Conservation (phyloP, 1,284 basidiomycete genomes). For the Ustilago lituana region DNA sequence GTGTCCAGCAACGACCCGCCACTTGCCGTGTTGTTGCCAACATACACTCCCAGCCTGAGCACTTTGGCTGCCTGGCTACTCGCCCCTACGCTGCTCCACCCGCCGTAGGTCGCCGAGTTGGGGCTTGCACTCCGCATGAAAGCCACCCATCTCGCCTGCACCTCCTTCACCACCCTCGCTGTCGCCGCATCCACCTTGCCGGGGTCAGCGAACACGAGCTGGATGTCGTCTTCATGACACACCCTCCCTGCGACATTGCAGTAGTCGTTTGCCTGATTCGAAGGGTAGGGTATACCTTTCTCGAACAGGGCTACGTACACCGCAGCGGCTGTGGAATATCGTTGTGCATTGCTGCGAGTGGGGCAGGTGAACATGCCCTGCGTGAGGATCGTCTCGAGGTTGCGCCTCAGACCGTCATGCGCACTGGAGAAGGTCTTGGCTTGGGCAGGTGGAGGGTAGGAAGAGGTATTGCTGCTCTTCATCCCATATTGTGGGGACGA, state of each 20-base stretch:
- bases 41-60: slow-evolving; percentile 31
- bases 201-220: slow-evolving; percentile 40
- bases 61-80: slow-evolving; percentile 13
- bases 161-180: slow-evolving; percentile 15
- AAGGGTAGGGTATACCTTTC: slow-evolving; percentile 41
- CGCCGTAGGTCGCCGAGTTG: slow-evolving; percentile 20
- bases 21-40: not conserved
- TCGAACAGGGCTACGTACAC: slow-evolving; percentile 42
- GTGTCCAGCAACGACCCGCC: slow-evolving; percentile 17
- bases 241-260: slow-evolving; percentile 26
- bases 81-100: slow-evolving; percentile 24
- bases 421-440: slow-evolving; percentile 1
- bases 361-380: slow-evolving; percentile 56
- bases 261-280: slow-evolving; percentile 46
- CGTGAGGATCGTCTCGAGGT: slow-evolving; percentile 38
- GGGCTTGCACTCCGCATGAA: slow-evolving; percentile 47
- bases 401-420: slow-evolving; percentile 32
- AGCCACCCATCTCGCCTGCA: slow-evolving; percentile 44
- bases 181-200: slow-evolving; percentile 8
- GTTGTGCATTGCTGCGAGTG: slow-evolving; percentile 42
- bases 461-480: slow-evolving; percentile 7
- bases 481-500: slow-evolving; percentile 11
- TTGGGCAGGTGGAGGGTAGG: slow-evolving; percentile 3
- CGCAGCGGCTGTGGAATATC: not conserved
- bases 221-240: slow-evolving; percentile 63